Percentiles rank a stretch among this genome's conserved stretches.
phyloP scores from a whole-genome alignment of 140 eudicot genomes.

The Cichorium intybus region DNA sequence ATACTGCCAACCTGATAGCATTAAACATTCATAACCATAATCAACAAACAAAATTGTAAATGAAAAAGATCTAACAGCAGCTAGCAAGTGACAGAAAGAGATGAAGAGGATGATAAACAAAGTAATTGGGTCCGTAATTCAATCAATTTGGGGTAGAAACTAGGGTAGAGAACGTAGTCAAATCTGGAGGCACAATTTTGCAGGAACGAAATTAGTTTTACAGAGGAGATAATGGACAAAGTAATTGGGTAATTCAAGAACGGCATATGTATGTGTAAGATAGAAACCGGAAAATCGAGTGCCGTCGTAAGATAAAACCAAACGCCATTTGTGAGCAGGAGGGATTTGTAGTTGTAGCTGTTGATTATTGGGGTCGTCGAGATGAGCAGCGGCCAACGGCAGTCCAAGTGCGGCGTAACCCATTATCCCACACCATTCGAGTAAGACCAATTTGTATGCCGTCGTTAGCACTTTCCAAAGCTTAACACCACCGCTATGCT shows the following conservation, averaged over 20 bases:
- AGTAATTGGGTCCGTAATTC: not conserved
- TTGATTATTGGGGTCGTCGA: not conserved
- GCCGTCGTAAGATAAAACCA: constrained; percentile 81
- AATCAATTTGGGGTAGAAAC: not conserved
- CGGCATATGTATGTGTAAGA: not conserved
- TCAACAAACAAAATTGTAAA: not conserved
- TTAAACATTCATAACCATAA: not conserved
- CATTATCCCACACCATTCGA: constrained; percentile 5
- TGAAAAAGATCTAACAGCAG: not conserved
- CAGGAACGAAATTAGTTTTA: not conserved
- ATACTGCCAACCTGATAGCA: constrained; percentile 84
- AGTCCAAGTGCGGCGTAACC: constrained; percentile 16
- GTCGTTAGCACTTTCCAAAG: not conserved
- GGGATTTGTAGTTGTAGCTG: not conserved
- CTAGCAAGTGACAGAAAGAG: not conserved
- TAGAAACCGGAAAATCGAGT: constrained; percentile 64
- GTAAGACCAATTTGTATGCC: too few relatives aligned
- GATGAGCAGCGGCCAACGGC: constrained; percentile 21
- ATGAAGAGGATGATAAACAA: not conserved
- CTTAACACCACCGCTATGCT: too few relatives aligned
- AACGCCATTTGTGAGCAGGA: constrained; percentile 64
- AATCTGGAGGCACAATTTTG: not conserved
- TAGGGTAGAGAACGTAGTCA: not conserved
- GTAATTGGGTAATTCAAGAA: not conserved
- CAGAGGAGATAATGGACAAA: not conserved